phyloP scores from a whole-genome alignment of 495 filamentous ascomycete genomes.

The Xeromyces bisporus region DNA sequence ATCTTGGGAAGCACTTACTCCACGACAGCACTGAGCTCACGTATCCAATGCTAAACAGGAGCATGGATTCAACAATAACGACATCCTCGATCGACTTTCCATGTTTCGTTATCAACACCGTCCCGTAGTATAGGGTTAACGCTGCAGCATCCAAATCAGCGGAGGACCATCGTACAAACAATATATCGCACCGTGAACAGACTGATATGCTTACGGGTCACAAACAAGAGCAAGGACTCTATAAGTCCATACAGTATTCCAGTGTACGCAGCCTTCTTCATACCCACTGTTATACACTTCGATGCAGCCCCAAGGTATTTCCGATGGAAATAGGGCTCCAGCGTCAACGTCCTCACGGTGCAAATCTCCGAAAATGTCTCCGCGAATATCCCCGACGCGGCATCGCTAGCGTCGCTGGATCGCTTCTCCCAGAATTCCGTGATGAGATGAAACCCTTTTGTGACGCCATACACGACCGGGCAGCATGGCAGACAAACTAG shows the following conservation, averaged over 20 bases:
- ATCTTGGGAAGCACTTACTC: slow-evolving; percentile 19
- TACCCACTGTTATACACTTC: slow-evolving; percentile 11
- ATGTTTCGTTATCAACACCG: slow-evolving; percentile 36
- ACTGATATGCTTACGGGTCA: slow-evolving; percentile 31
- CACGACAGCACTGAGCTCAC: slow-evolving; percentile 48
- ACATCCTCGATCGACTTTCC: slow-evolving; percentile 37
- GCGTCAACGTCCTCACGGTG: slow-evolving; percentile 59
- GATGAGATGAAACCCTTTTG: slow-evolving; percentile 40
- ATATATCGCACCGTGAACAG: no score
- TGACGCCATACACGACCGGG: slow-evolving; percentile 51
- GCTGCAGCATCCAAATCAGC: slow-evolving; percentile 24
- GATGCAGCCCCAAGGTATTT: slow-evolving; percentile 41
- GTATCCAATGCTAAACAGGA: slow-evolving; percentile 67
- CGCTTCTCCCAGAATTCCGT: slow-evolving; percentile 54
- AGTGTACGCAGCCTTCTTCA: slow-evolving; percentile 35
- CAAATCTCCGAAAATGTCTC: slow-evolving; percentile 74
- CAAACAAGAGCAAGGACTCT: slow-evolving; percentile 51
- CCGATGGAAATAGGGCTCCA: slow-evolving; percentile 56
- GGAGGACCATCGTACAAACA: no score
- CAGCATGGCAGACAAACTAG: slow-evolving; percentile 52
- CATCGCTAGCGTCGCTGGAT: slow-evolving; percentile 41
- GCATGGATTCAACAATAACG: slow-evolving; percentile 59
- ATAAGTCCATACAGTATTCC: slow-evolving; percentile 63
- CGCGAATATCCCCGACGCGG: slow-evolving; percentile 41
- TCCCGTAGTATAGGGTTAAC: slow-evolving; percentile 70